phyloP scores from a whole-genome alignment of 768 basidiomycete genomes.

The Boletus sp. region DNA sequence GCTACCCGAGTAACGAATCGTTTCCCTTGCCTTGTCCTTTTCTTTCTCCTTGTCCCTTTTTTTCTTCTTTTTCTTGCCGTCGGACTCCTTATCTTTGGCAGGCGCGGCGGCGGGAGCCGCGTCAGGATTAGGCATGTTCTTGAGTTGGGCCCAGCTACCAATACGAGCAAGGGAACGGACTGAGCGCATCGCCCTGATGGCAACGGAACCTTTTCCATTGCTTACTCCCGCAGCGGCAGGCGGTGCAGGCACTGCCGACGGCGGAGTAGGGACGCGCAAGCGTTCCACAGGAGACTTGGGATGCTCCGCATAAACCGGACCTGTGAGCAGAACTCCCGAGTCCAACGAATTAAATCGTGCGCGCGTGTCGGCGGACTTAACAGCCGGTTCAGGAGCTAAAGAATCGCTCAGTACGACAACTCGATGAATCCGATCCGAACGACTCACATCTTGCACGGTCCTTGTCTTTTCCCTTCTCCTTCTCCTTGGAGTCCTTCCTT shows the following conservation, averaged over 20 bases:
- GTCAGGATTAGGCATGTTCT: slow-evolving; percentile 36
- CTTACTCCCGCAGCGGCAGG: slow-evolving; percentile 28
- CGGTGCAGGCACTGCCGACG: slow-evolving; percentile 36
- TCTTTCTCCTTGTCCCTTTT: slow-evolving; percentile 39
- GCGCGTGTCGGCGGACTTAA: slow-evolving; percentile 34
- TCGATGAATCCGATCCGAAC: background rate
- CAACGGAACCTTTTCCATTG: slow-evolving; percentile 57
- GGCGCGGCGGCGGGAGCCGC: slow-evolving; percentile 25
- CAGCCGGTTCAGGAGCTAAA: slow-evolving; percentile 48
- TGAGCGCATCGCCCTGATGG: slow-evolving; percentile 74
- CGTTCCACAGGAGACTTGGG: slow-evolving; percentile 11
- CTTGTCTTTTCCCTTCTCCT: slow-evolving; percentile 39
- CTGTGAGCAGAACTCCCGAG: slow-evolving; percentile 37
- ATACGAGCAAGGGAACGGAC: slow-evolving; percentile 72
- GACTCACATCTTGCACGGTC: slow-evolving; percentile 37
- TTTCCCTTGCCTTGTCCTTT: slow-evolving; percentile 34
- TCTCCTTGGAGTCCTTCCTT: slow-evolving; percentile 70
- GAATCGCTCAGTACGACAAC: slow-evolving; percentile 2
- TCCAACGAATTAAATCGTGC: slow-evolving; percentile 67
- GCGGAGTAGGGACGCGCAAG: slow-evolving; percentile 23
- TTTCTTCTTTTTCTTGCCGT: slow-evolving; percentile 37
- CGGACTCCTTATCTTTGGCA: slow-evolving; percentile 29
- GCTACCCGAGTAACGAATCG: slow-evolving; percentile 50
- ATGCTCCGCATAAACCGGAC: slow-evolving; percentile 17
- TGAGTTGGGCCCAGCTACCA: slow-evolving; percentile 67